A percentile compares a stretch with the other conserved stretches of the same genome.
Conservation (phyloP, 208 protist species). For the Vickermania spadyakhi region DNA sequence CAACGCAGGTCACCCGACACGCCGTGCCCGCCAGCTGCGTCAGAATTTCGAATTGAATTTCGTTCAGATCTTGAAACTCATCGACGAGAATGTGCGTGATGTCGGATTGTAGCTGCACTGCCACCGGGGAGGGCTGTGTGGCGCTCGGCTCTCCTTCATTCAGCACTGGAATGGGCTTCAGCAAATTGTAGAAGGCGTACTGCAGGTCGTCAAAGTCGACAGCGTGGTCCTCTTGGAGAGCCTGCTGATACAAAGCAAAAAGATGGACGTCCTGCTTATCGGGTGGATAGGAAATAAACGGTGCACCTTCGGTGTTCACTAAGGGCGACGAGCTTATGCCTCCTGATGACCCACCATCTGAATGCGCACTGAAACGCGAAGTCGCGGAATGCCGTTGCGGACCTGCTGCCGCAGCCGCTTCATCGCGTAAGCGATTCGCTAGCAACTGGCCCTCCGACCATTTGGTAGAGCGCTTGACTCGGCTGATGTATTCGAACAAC, state of each 20-base stretch:
- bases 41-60: slow-evolving; percentile 79
- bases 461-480: slow-evolving; percentile 20
- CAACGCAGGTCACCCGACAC: slow-evolving; percentile 81
- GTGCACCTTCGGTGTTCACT: background rate
- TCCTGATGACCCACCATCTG: too few relatives aligned
- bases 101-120: slow-evolving; percentile 20
- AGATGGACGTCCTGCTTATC: slow-evolving; percentile 49
- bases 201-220: slow-evolving; percentile 86
- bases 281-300: slow-evolving; percentile 5
- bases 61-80: slow-evolving; percentile 87
- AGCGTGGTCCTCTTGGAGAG: slow-evolving; percentile 57
- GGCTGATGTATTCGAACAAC: slow-evolving; percentile 59
- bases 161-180: slow-evolving; percentile 13
- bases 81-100: slow-evolving; percentile 86
- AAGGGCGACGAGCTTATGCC: background rate
- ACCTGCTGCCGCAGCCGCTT: background rate
- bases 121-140: slow-evolving; percentile 20
- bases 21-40: slow-evolving; percentile 65
- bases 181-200: slow-evolving; percentile 56
- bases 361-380: too few relatives aligned
- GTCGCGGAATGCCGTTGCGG: background rate
- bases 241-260: slow-evolving; percentile 56
- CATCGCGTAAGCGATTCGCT: slow-evolving; percentile 39
- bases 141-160: background rate
- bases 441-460: background rate